phyloP scores from a whole-genome alignment of 257 asterid species.

The Eustoma russellianum region DNA sequence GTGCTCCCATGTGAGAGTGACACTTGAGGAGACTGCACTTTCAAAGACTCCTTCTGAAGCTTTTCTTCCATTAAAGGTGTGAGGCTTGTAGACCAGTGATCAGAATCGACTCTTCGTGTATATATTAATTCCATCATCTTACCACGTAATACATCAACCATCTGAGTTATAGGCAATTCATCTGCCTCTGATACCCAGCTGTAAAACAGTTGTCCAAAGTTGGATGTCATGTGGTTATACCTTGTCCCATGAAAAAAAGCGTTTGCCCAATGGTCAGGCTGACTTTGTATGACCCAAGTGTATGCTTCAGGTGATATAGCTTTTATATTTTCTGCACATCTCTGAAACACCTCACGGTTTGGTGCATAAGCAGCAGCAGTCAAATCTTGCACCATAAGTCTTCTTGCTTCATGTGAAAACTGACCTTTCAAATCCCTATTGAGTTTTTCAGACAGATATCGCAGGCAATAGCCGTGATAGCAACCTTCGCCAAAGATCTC shows the following conservation, averaged over 20 bases:
- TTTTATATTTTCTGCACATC: constrained; percentile 66
- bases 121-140: constrained; percentile 88
- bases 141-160: constrained; percentile 88
- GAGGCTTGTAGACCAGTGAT: constrained; percentile 65
- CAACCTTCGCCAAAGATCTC: constrained; percentile 74
- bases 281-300: constrained; percentile 68
- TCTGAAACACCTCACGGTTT: constrained; percentile 56
- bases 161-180: constrained; percentile 93
- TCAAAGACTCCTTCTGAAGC: constrained; percentile 61
- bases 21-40: constrained; percentile 49
- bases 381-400: constrained; percentile 91
- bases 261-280: constrained; percentile 96
- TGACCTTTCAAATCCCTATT: constrained; percentile 85
- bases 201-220: constrained; percentile 81
- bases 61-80: constrained; percentile 81
- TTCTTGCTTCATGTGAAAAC: constrained; percentile 96
- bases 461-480: constrained; percentile 83
- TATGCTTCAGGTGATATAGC: constrained; percentile 96
- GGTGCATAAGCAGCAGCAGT: constrained; percentile 86
- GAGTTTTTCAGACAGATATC: constrained; percentile 92
- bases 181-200: constrained; percentile 94
- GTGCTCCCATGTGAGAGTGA: constrained; percentile 41
- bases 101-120: constrained; percentile 63
- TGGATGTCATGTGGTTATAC: constrained; percentile 80
- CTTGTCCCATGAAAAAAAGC: constrained; percentile 74